Evolutionary conservation across 331 rosid genomes (phyloP).

Genomic region (Rosa hybrid): DNA sequence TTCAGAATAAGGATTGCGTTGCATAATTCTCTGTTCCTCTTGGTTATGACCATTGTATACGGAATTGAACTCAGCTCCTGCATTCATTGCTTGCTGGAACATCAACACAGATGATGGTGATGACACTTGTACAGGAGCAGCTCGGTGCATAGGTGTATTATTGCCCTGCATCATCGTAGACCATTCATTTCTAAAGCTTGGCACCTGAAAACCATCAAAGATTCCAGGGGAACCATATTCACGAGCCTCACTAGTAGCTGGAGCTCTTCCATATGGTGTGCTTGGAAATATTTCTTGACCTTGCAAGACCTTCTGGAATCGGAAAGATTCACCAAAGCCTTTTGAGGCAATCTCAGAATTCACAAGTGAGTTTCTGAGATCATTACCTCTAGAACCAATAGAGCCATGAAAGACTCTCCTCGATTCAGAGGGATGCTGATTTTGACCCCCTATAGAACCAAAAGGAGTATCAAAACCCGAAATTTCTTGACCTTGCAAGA

Average conservation of each 20-base stretch:
- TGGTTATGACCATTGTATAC: conserved; percentile 24
- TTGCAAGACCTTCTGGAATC: conserved; percentile 99
- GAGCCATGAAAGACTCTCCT: conserved; percentile 74
- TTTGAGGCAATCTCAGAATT: conserved; percentile 59
- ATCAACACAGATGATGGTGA: conserved; percentile 95
- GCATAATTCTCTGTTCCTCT: conserved; percentile 34
- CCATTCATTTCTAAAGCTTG: conserved; percentile 65
- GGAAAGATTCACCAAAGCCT: conserved; percentile 78
- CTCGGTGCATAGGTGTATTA: conserved; percentile 40
- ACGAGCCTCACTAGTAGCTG: conserved; percentile 40
- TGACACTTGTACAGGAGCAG: conserved; percentile 68
- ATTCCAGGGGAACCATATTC: conserved; percentile 58
- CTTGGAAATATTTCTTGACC: conserved; percentile 98
- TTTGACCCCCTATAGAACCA: conserved; percentile 51
- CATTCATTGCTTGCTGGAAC: conserved; percentile 81
- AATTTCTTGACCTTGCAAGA: conserved; percentile 99
- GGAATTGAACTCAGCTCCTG: conserved; percentile 42
- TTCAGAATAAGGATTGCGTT: conserved; percentile 40
- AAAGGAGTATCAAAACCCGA: conserved; percentile 60
- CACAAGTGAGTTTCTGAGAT: conserved; percentile 44
- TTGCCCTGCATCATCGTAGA: conserved; percentile 43
- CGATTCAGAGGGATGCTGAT: conserved; percentile 54
- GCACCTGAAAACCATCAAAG: conserved; percentile 54
- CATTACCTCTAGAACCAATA: conserved; percentile 51
- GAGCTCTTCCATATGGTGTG: conserved; percentile 62